Conservation (phyloP, 129 eudicot genomes). For the Tagetes patula region DNA sequence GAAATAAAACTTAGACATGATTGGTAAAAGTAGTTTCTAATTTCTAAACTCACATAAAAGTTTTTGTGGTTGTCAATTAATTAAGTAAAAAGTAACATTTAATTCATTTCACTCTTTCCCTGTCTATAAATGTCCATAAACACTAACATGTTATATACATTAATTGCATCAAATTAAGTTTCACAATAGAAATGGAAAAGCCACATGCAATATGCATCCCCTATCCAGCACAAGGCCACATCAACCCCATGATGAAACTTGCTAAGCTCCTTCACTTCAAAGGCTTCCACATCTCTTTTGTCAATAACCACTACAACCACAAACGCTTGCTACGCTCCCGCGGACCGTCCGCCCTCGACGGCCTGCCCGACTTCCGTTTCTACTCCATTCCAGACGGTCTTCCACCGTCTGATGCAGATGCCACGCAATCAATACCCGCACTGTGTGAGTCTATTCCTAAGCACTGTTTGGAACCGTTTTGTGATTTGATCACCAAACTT, state of each 20-base stretch:
- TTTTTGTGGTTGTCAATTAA: too few species aligned
- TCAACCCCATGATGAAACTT: conserved; percentile 56
- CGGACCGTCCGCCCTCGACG: conserved; percentile 47
- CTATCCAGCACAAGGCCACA: conserved; percentile 63
- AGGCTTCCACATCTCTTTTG: conserved; percentile 62
- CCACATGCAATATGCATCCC: conserved; percentile 60
- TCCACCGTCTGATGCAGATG: conserved; percentile 45
- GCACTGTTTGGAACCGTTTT: conserved; percentile 42
- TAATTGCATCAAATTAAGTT: conserved; percentile 33
- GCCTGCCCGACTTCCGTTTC: conserved; percentile 50
- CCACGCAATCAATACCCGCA: conserved; percentile 51
- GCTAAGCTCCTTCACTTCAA: conserved; percentile 49
- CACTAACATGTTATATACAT: background rate
- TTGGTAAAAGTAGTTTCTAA: too few species aligned
- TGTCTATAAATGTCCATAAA: too few species aligned
- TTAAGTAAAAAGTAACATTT: too few species aligned
- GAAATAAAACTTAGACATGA: too few species aligned
- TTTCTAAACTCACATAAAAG: too few species aligned
- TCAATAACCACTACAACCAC: conserved; percentile 54
- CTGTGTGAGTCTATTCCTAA: conserved; percentile 36
- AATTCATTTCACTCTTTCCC: too few species aligned
- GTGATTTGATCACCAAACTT: conserved; percentile 35
- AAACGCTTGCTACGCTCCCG: conserved; percentile 50
- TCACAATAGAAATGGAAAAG: background rate
- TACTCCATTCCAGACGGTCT: conserved; percentile 59